Base-by-base conservation (phyloP, 1,139 yeast genomes). In the Yamadazyma conglobata region DNA sequence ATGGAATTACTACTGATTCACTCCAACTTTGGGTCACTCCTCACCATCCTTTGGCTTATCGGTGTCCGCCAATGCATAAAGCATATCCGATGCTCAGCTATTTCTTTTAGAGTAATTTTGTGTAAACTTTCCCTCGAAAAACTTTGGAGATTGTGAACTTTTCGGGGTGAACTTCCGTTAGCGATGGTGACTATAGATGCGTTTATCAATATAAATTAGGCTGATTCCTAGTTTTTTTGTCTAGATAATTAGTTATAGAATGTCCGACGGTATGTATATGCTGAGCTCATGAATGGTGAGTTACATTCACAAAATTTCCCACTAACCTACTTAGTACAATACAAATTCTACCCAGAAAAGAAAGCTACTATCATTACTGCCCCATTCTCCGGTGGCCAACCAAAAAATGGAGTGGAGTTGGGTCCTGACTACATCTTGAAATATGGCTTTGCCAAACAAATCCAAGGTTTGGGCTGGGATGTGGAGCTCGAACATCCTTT, bases 301-400 rank as follows among this genome's bases (percentile, higher is more conserved):
- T n/a, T n/a, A n/a, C n/a, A n/a, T n/a, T n/a, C n/a, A n/a, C n/a
- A n/a, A n/a, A n/a, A n/a, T n/a, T n/a, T n/a, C n/a, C n/a, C n/a
- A 25, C 27, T 25, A 25, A 25, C 27, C 9, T 4, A 18, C 19
- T 9, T 9, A 52, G 59, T 56, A 27, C 34, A 50, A 35, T 80
- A 69, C 64, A 72, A 75, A 42, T 76, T 63, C 50, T 72, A 71
- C 47, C 69, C 77, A 30, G 51, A 66, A 27, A 77, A 70, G 44
- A 65, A 74, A 38, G 73, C 77, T 18, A 71, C 86, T 13, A 63
- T 88, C 34, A 75, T 88, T 43, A 69, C 80, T 16, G 96, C 95
- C 0, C 96, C 96, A 32, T 88, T 88, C 55, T 79, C 89, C 21
- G 97, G 96, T n/a, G 98, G 98, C 37, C 98, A 89, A 58, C 93